Base-by-base conservation (phyloP, 495 filamentous ascomycete species). In the Pseudomonodictys pantanalensis region DNA sequence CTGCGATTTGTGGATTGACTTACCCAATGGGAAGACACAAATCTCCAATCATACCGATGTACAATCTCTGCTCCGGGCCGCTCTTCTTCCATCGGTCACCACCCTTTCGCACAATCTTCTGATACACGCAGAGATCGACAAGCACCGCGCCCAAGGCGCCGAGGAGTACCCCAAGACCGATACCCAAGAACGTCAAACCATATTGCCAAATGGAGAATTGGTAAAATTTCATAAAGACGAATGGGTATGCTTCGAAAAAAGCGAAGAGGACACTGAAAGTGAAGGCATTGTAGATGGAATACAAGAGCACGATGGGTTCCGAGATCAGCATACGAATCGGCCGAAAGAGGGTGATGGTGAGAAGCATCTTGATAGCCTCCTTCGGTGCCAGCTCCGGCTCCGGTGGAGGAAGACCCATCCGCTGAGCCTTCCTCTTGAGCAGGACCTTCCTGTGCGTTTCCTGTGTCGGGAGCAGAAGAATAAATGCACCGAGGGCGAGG, bases 391-490 rank as follows among this genome's bases (percentile, higher is more conserved):
- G 42, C 42, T 45, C 42, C 20, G 42, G 42, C 2, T 74, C 67
- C 25, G 78, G 76, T 1, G 73, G 60, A 2, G 71, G 43, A 25
- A 75, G 64, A 1, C 75, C 74, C 10, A 77, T 66, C 33, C 72
- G 62, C 42, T 78, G 76, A 11, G 76, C 73, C 15, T 76, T 74
- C 8, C 76, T 74, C 23, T 73, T 73, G 28, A 84, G 74, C 43
- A 89, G 76, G 10, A 78, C 71, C 15, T 81, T 78, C 60, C 84
- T 79, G 66, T 84, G 86, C 0, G 86, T 84, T 68, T 89, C 86
- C 39, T 74, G 69, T 32, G 75, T 73, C 42, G 76, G 60, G 11
- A 79, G 48, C 1, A 66, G 44, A 32, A 68, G 56, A 43, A 75
- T 41, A 43, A 73, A 64, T 52, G 71, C 71, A 57, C 78, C 72